phyloP scores from a whole-genome alignment of 805 yeast genomes.

The Vanderwaltozyma yarrowii region DNA sequence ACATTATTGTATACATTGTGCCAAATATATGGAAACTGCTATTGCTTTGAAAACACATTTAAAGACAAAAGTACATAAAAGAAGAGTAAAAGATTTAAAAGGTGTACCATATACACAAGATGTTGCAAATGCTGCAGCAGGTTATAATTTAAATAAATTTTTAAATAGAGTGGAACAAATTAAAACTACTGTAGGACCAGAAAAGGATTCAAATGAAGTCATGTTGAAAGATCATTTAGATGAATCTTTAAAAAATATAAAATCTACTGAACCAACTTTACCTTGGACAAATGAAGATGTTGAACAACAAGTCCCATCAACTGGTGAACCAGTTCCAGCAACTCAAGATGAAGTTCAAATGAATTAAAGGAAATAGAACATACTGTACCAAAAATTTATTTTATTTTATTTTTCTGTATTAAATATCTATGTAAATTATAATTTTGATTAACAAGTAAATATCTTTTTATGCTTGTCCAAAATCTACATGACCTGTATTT shows the following conservation, averaged over 20 bases:
- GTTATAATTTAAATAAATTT: conserved; percentile 61
- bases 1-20: conserved; percentile 89
- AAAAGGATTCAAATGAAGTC: conserved; percentile 36
- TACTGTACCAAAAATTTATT: too few relatives aligned
- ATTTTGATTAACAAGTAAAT: too few relatives aligned
- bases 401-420: too few relatives aligned
- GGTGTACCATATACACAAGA: conserved; percentile 76
- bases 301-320: too few relatives aligned
- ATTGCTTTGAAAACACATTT: conserved; percentile 62
- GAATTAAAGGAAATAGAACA: neutral
- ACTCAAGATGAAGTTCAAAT: conserved; percentile 2
- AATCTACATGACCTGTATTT: conserved; percentile 47
- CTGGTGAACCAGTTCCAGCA: neutral
- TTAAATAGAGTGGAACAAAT: conserved; percentile 52
- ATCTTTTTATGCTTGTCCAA: conserved; percentile 39
- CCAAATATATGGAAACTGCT: conserved; percentile 78
- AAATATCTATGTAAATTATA: too few relatives aligned
- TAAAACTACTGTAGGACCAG: conserved; percentile 39
- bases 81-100: conserved; percentile 68
- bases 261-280: conserved; percentile 27
- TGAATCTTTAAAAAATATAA: conserved; percentile 18
- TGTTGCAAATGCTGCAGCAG: conserved; percentile 89
- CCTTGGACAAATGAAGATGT: conserved; percentile 16
- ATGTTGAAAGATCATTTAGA: conserved; percentile 23
- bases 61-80: conserved; percentile 70